These are phyloP conservation scores for Phaseolus lunatus DNA, from an alignment of 306 rosid genomes.

Conservation along the genomic window DNA sequence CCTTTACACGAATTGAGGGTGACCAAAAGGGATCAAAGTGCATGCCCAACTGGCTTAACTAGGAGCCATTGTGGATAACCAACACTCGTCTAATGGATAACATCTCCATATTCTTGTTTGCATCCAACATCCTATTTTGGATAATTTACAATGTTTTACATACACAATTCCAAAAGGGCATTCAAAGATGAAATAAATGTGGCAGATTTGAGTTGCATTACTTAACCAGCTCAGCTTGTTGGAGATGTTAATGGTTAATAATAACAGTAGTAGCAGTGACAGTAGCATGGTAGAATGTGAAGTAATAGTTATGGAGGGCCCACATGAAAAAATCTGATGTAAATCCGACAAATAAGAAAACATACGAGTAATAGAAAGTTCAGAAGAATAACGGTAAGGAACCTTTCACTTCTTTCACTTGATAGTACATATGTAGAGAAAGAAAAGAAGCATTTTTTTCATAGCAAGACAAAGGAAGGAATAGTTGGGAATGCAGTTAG, in stretches of 20 bases:
- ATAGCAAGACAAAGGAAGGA: constrained; percentile 89
- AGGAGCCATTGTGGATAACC: constrained; percentile 33
- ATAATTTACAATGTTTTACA: constrained; percentile 35
- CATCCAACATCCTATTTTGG: constrained; percentile 36
- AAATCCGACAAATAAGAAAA: constrained; percentile 27
- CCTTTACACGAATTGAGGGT: constrained; percentile 27
- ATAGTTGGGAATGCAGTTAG: constrained; percentile 68
- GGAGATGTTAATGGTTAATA: too few relatives aligned
- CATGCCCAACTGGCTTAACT: constrained; percentile 39
- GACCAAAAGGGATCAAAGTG: constrained; percentile 17
- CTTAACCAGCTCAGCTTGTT: constrained; percentile 31
- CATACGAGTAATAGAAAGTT: constrained; percentile 43
- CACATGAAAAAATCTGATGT: constrained; percentile 39
- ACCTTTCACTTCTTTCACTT: constrained; percentile 62
- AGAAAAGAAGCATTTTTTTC: constrained; percentile 35
- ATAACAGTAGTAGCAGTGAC: too few relatives aligned
- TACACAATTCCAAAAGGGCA: constrained; percentile 24
- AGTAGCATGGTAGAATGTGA: too few relatives aligned
- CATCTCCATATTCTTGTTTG: constrained; percentile 39
- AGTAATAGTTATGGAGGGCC: too few relatives aligned
- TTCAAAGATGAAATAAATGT: constrained; percentile 42
- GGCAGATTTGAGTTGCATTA: constrained; percentile 49
- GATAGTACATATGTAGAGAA: neutral
- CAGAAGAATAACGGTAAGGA: constrained; percentile 71
- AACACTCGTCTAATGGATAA: constrained; percentile 31